Base-by-base conservation (phyloP, 2,329 filamentous ascomycete genomes). In the Cordyceps farinosa region DNA sequence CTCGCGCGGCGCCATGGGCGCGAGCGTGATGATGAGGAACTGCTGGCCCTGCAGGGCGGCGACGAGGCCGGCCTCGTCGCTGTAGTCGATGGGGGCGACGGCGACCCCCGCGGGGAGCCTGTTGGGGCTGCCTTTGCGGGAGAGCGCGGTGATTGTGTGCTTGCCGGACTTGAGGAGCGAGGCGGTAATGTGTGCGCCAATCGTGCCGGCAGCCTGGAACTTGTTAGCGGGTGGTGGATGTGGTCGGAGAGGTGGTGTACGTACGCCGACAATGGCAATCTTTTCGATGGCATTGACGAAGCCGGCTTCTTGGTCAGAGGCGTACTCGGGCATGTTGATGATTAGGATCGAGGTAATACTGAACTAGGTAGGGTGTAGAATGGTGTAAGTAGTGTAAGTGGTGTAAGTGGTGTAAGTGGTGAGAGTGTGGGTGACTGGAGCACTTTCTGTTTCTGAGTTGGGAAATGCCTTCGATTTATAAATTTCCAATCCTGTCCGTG, bases 21-120 rank as follows among this genome's bases (percentile, higher is more conserved):
- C 65, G 64, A 88, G 70, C 10, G 84, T 84, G 61, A 87, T 86
- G 67, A 87, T 75, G 3, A 88, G 74, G 45, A 80, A 80, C 27
- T 88, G 79, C 65, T 87, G 83, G 64, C 77, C 83, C 38, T 74
- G 69, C 2, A 88, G 78, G 2, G 83, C 84, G 1, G 71, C 69
- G 1, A 83, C 75, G 9, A 88, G 68, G 1, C 79, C 75, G 1
- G 70, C 67, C 30, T 77, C 70, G 57, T 80, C 74, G 50, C 75
- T 71, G 66, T 83, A 84, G 69, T 82, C 76, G 27, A 86, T 75
- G 2, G 67, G 57, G 44, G 72, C 75, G 30, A 77, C 68, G 2
- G 72, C 72, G 34, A 84, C 76, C n/a, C 81, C 80, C 1, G 74
- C 67, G 2, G 84, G 82, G 4, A 84, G 68, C n/a, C 67, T 73